Base-by-base conservation (phyloP, 1,284 basidiomycete genomes). In the Cutaneotrichosporon cavernicola region DNA sequence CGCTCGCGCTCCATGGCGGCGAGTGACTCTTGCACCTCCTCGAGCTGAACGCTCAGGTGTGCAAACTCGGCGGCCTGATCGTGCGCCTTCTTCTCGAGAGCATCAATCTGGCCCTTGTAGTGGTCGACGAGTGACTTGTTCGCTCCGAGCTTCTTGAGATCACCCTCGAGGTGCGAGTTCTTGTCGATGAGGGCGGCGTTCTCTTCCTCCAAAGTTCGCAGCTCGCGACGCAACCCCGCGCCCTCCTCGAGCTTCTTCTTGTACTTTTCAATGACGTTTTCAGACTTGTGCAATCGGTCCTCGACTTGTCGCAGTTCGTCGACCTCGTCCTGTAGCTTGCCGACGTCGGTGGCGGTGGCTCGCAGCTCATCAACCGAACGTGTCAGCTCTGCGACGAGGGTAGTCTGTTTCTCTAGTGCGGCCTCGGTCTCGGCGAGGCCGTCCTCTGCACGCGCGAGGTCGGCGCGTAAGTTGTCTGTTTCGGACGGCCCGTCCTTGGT, bases 231-330 rank as follows among this genome's bases (percentile, higher is more conserved):
- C 47, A 96, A 84, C 71, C 95, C 91, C 4, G 91, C 91, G 5
- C 89, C 88, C 76, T 97, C 96, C 72, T 98, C 96, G 5, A 98
- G 85, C 81, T 98, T 98, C 85, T 93, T 96, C 84, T 96, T 96
- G 82, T 97, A 97, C 80, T 98, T 99, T 80, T 98, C 94, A 85
- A 97, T 92, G 38, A 96, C 94, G 73, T 96, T 96, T 79, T 98
- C 96, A 7, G 89, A 90, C 83, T 96, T 97, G 73, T 92, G 89
- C 38, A 94, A 82, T 67, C 89, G 90, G 72, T 97, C 96, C 4
- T 91, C 90, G 5, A 91, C 89, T 80, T 97, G 93, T 26, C 89
- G 89, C 71, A 90, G 92, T 90, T 98, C 96, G 74, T 99, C 96
- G 1, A 97, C 84, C 79, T 97, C 89, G 74, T 98, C 96, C 75